Base-by-base conservation (phyloP, 2,329 filamentous ascomycete genomes). In the Fusarium guadeloupense region DNA sequence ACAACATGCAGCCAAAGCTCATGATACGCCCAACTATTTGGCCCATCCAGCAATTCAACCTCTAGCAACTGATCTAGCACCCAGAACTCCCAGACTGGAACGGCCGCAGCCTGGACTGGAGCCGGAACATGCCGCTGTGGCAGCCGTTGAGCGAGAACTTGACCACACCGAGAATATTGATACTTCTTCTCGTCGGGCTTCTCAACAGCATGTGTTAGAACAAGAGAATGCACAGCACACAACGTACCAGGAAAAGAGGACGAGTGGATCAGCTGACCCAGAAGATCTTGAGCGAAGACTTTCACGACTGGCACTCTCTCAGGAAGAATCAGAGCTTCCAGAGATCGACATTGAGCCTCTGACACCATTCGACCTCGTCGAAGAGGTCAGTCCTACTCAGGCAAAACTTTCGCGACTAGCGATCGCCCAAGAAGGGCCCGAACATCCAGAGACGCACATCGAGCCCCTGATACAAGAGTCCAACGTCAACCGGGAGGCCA, bases 31-130 rank as follows among this genome's bases (percentile, higher is more conserved):
- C 35, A 42, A 47, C 17, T 64, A 51, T 14, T 25, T 45, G 25
- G 51, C 42, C n/a, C 63, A 66, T 46, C 63, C 63, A 12, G 63
- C 63, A 16, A 26, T 66, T 28, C 46, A 58, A 14, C 62, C 62
- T 9, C 23, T 66, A 16, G 43, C 43, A 13, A 20, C 49, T 34
- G 44, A 54, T 16, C 28, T 50, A 17, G 28, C 39, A 20, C 63
- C 63, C 26, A 54, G 60, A 20, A 60, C 63, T 8, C 51, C 63
- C 25, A 43, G 43, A 10, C n/a, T 66, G 14, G 59, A 66, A 25
- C 47, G 46, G 10, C 63, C 52, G 4, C 55, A 54, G 13, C 62
- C 61, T 14, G 42, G 52, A n/a, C 19, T 62, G 38, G 35, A 49
- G 17, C 31, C 25, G 4, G 39, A 35, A 34, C 21, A 47, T 12